A percentile compares a stretch with the other conserved stretches of the same genome.
Evolutionary conservation across 2,329 filamentous ascomycete genomes (phyloP).

Genomic region (Colletotrichum zoysiae): DNA sequence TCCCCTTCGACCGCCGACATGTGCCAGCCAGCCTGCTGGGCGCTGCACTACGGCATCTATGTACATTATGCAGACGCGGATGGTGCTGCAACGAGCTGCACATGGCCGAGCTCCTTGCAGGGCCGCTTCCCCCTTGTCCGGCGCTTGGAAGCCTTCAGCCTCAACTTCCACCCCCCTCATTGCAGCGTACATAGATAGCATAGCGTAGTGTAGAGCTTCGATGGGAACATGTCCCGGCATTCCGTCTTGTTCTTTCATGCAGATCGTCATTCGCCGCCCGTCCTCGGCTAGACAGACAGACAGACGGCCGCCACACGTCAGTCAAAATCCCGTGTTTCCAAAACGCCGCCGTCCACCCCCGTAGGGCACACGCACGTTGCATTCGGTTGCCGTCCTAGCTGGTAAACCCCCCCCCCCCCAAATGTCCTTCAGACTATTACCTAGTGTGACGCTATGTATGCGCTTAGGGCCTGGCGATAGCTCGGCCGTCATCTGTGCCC

Average conservation of each 20-base stretch:
- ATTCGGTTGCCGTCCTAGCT: not conserved
- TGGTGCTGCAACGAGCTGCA: conserved; percentile 24
- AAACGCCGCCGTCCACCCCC: not conserved
- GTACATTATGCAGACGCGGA: conserved; percentile 2
- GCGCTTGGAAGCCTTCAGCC: conserved; percentile 28
- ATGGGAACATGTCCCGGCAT: too few relatives aligned
- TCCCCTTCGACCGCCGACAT: not conserved
- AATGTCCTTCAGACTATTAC: not conserved
- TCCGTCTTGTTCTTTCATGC: too few relatives aligned
- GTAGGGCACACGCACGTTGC: conserved; percentile 5
- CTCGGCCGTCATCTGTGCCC: too few relatives aligned
- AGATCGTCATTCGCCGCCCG: not conserved
- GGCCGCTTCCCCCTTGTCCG: conserved; percentile 29
- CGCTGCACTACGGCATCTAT: not conserved
- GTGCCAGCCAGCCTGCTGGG: not conserved
- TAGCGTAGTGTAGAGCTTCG: too few relatives aligned
- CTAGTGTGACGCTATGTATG: not conserved
- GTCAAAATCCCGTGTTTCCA: not conserved
- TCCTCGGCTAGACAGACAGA: not conserved
- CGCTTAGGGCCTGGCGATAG: not conserved
- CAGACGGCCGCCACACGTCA: not conserved
- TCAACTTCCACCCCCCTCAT: conserved; percentile 20
- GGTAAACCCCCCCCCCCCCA: not conserved
- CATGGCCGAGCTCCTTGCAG: conserved; percentile 26
- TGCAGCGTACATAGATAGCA: not conserved